Conservation (phyloP, 495 filamentous ascomycete species). For the Haplographium delicatum region DNA sequence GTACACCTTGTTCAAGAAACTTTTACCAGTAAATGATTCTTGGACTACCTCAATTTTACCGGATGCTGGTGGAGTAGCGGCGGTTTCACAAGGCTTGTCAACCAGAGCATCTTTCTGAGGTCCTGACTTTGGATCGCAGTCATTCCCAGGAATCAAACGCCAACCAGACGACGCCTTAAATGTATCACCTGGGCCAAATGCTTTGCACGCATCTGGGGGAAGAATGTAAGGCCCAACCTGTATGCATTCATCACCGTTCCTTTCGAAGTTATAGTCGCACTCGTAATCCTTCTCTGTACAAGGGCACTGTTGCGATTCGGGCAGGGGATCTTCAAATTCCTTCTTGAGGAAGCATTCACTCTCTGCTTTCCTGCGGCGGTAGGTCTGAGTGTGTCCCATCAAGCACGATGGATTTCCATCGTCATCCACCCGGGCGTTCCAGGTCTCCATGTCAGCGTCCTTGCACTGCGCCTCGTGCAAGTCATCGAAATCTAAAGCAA, state of each 20-base stretch:
- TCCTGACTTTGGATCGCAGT: conserved; percentile 55
- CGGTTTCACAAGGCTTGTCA: conserved; percentile 49
- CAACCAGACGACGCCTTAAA: conserved; percentile 86
- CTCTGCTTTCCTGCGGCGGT: conserved; percentile 72
- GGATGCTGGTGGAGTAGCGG: conserved; percentile 39
- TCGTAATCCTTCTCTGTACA: conserved; percentile 85
- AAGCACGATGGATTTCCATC: conserved; percentile 78
- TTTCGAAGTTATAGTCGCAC: conserved; percentile 85
- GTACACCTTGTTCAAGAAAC: conserved; percentile 65
- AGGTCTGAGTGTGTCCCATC: conserved; percentile 92
- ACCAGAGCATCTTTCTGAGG: conserved; percentile 55
- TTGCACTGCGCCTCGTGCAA: conserved; percentile 79
- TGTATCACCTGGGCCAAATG: conserved; percentile 51
- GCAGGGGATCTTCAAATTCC: conserved; percentile 68
- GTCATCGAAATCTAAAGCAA: conserved; percentile 75
- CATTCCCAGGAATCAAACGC: conserved; percentile 86
- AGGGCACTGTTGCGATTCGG: conserved; percentile 63
- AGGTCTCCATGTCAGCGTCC: conserved; percentile 76
- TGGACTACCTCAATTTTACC: conserved; percentile 55
- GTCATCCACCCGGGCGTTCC: conserved; percentile 77
- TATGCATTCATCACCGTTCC: conserved; percentile 39
- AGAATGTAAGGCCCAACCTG: conserved; percentile 30
- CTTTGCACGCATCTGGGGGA: conserved; percentile 62
- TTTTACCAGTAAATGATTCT: conserved; percentile 51
- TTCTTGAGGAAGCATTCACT: conserved; percentile 84